Percentiles rank a stretch among this genome's conserved stretches.
Evolutionary conservation across 1,284 basidiomycete species (phyloP).

Genomic region (Puccinia novopanici): DNA sequence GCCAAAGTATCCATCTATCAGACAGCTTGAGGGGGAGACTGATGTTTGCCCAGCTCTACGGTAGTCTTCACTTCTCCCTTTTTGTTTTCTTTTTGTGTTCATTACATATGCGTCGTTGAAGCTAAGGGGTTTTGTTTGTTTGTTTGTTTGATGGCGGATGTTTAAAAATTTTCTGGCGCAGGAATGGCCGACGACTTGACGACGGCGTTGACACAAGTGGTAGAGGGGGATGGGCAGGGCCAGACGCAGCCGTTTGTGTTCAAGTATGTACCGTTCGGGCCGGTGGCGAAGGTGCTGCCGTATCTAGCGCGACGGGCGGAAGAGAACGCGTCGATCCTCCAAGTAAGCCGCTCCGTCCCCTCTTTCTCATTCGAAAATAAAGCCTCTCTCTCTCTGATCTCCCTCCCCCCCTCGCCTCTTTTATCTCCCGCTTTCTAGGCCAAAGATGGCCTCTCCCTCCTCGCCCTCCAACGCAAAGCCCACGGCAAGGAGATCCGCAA

Average conservation of each 20-base stretch:
- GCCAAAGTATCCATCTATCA: conserved; percentile 3
- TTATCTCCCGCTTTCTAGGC: neutral
- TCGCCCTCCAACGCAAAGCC: neutral
- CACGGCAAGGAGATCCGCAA: conserved; percentile 24
- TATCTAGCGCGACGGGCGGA: conserved; percentile 42
- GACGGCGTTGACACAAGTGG: conserved; percentile 10
- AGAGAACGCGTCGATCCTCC: conserved; percentile 33
- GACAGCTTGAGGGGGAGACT: conserved; percentile 39
- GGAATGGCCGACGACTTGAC: conserved; percentile 47
- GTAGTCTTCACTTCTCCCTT: neutral
- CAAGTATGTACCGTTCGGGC: conserved; percentile 45
- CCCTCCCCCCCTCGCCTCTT: neutral
- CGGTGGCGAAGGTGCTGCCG: conserved; percentile 24
- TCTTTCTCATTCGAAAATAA: neutral
- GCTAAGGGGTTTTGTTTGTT: neutral
- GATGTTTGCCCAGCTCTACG: conserved; percentile 50
- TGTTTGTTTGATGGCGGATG: neutral
- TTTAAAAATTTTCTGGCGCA: neutral
- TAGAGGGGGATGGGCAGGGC: neutral
- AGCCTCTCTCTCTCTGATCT: neutral
- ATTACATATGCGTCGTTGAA: neutral
- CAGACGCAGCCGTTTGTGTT: conserved; percentile 38
- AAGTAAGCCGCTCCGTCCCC: neutral
- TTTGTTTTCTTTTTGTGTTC: neutral
- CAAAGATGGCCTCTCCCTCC: neutral